Conservation (phyloP, 768 basidiomycete species). For the Mycena albidolilacea region DNA sequence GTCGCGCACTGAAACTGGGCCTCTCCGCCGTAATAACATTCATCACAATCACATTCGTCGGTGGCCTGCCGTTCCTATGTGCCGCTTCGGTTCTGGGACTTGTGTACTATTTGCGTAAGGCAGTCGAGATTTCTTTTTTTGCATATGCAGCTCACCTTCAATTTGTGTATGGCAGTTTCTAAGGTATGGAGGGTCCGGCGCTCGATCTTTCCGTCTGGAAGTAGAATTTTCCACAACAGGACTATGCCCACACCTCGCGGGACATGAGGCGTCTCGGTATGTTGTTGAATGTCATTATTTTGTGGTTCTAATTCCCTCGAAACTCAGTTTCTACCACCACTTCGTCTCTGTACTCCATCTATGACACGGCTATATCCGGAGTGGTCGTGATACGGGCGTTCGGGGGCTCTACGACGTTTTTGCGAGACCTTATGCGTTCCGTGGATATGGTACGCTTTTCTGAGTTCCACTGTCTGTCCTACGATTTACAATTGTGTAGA, state of each 20-base stretch:
- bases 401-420: slow-evolving; percentile 88
- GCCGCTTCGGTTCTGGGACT: slow-evolving; percentile 69
- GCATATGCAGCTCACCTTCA: not conserved
- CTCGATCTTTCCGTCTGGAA: slow-evolving; percentile 43
- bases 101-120: slow-evolving; percentile 80
- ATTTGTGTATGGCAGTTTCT: not conserved
- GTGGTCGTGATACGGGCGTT: slow-evolving; percentile 86
- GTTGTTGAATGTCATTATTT: slow-evolving; percentile 43
- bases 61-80: slow-evolving; percentile 81
- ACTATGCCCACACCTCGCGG: slow-evolving; percentile 87
- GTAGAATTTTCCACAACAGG: slow-evolving; percentile 10
- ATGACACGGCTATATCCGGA: slow-evolving; percentile 72
- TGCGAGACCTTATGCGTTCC: slow-evolving; percentile 85
- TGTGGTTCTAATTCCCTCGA: no score
- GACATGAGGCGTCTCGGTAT: slow-evolving; percentile 85
- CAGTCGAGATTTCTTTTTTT: not conserved
- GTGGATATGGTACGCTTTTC: slow-evolving; percentile 76
- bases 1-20: not conserved
- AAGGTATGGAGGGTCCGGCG: not conserved
- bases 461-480: not conserved
- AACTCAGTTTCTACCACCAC: slow-evolving; percentile 40
- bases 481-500: slow-evolving; percentile 47
- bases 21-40: slow-evolving; percentile 64
- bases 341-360: slow-evolving; percentile 64
- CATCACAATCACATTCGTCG: slow-evolving; percentile 80